Evolutionary conservation across 768 basidiomycete species (phyloP).

Genomic region (Trametes cubensis): DNA sequence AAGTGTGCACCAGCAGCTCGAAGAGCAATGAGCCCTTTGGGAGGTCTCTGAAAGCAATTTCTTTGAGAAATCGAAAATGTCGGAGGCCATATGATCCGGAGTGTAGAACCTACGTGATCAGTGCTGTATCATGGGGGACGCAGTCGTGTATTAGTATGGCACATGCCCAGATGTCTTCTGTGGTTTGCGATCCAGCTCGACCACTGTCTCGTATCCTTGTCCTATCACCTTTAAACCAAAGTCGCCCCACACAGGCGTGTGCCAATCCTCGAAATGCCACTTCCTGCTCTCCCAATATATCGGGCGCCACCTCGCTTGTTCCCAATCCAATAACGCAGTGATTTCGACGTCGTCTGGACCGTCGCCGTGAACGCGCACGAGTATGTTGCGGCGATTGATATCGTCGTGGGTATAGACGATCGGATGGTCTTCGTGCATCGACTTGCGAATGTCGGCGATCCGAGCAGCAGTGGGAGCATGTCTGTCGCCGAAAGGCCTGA

Average conservation of each 20-base stretch:
- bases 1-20: neutral
- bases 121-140: neutral
- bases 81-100: neutral
- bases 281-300: slow-evolving; percentile 22
- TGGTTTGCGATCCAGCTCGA: neutral
- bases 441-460: neutral
- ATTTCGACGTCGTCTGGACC: slow-evolving; percentile 13
- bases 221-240: neutral
- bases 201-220: neutral
- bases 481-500: neutral
- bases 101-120: neutral
- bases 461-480: slow-evolving; percentile 1
- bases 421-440: slow-evolving; percentile 4
- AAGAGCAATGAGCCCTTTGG: neutral
- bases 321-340: slow-evolving; percentile 18
- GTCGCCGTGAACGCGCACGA: slow-evolving; percentile 10
- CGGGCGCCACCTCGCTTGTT: slow-evolving; percentile 20
- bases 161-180: neutral
- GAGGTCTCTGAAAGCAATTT: neutral
- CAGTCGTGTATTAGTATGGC: neutral
- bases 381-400: slow-evolving; percentile 11
- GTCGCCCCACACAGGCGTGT: neutral
- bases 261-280: neutral
- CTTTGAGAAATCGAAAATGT: neutral
- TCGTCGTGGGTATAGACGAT: slow-evolving; percentile 23